These are phyloP conservation scores for Ehretia macrophylla DNA, from an alignment of 257 asterid species.

Conservation along the genomic window DNA sequence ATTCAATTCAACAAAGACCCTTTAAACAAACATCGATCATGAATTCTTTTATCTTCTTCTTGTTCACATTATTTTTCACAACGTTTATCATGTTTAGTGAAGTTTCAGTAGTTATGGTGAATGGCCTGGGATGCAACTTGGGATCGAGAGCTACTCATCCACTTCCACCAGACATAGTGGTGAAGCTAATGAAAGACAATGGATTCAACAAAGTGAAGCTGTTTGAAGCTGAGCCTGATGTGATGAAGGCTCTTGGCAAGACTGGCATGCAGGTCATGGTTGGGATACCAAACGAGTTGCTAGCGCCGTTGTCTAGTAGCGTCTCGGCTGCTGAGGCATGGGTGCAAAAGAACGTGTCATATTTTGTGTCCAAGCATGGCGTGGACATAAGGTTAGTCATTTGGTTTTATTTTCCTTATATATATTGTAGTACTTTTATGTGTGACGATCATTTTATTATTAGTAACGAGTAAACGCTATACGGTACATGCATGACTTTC, in stretches of 20 bases:
- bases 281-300: constrained; percentile 85
- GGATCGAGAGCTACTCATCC: constrained; percentile 62
- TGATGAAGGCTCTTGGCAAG: constrained; percentile 59
- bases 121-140: constrained; percentile 72
- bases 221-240: constrained; percentile 75
- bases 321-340: constrained; percentile 69
- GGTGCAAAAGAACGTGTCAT: constrained; percentile 69
- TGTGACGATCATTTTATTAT: background rate
- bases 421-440: background rate
- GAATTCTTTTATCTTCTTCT: constrained; percentile 25
- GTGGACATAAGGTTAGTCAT: constrained; percentile 63
- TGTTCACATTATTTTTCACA: constrained; percentile 22
- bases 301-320: constrained; percentile 56
- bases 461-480: no score
- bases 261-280: constrained; percentile 88
- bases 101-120: constrained; percentile 7
- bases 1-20: constrained; percentile 1
- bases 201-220: constrained; percentile 79
- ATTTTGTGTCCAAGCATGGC: constrained; percentile 57
- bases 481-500: no score
- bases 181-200: constrained; percentile 67
- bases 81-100: constrained; percentile 1
- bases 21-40: constrained; percentile 21
- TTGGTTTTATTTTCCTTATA: background rate
- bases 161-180: constrained; percentile 61